phyloP scores from a whole-genome alignment of 2,329 filamentous ascomycete species.

The Colletotrichum cordylinicola region DNA sequence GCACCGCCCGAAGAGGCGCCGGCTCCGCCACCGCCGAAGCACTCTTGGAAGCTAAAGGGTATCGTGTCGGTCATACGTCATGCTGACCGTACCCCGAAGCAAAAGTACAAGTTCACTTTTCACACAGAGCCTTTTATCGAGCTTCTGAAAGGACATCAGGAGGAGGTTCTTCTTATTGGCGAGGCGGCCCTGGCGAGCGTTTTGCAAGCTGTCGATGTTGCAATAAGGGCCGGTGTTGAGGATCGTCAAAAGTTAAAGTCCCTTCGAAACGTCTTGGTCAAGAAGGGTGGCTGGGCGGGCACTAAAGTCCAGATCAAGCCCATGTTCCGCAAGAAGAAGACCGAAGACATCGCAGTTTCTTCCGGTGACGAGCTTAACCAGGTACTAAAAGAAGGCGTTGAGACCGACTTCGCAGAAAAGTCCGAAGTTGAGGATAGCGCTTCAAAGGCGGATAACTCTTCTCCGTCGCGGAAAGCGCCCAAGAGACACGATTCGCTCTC shows the following conservation, averaged over 20 bases:
- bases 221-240: conserved; percentile 80
- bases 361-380: conserved; percentile 35
- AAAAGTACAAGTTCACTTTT: conserved; percentile 99
- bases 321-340: conserved; percentile 92
- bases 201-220: conserved; percentile 83
- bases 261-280: conserved; percentile 84
- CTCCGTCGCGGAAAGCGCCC: conserved; percentile 47
- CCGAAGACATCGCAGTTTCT: conserved; percentile 54
- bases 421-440: conserved; percentile 5
- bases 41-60: conserved; percentile 97
- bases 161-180: conserved; percentile 93
- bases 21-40: conserved; percentile 77
- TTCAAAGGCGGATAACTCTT: conserved; percentile 10
- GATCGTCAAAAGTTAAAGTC: conserved; percentile 86
- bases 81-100: conserved; percentile 96
- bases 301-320: conserved; percentile 99
- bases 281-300: conserved; percentile 92
- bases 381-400: conserved; percentile 35
- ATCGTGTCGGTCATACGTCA: conserved; percentile 97
- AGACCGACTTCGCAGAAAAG: conserved; percentile 27
- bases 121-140: conserved; percentile 97
- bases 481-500: conserved; percentile 84
- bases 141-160: conserved; percentile 91
- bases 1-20: conserved; percentile 46
- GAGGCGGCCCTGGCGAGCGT: conserved; percentile 90